Conservation (phyloP, 2,329 filamentous ascomycete genomes). For the Curvularia eragrostidis region DNA sequence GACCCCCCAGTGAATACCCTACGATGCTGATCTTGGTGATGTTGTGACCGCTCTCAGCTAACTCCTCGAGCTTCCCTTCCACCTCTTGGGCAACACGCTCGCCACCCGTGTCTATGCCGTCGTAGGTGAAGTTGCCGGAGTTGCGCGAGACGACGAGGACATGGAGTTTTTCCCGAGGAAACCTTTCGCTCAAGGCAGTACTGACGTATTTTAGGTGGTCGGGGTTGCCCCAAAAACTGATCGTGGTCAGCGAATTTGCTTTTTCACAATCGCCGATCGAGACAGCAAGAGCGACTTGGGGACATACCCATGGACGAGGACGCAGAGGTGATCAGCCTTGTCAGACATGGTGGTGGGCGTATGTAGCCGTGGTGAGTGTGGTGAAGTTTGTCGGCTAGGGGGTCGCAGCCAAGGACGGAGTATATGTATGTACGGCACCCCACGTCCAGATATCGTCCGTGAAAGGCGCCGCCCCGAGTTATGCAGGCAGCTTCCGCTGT, state of each 20-base stretch:
- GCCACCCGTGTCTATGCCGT: constrained; percentile 72
- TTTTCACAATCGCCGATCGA: constrained; percentile 4
- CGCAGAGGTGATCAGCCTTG: constrained; percentile 71
- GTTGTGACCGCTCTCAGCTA: constrained; percentile 68
- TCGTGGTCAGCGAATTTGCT: constrained; percentile 20
- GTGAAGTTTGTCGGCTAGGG: constrained; percentile 2
- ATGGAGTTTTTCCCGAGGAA: constrained; percentile 69
- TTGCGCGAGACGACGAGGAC: constrained; percentile 77
- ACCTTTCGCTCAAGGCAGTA: constrained; percentile 66
- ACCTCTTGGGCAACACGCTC: constrained; percentile 70
- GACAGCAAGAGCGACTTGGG: constrained; percentile 4
- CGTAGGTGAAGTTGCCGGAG: constrained; percentile 71
- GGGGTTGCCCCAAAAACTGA: constrained; percentile 80
- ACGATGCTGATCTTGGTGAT: constrained; percentile 85
- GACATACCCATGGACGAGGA: constrained; percentile 76
- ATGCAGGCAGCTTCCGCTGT: constrained; percentile 10
- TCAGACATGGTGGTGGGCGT: constrained; percentile 14
- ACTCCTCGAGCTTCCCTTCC: constrained; percentile 62
- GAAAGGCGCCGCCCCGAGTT: constrained; percentile 17
- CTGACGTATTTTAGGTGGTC: constrained; percentile 73
- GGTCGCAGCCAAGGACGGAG: constrained; percentile 13
- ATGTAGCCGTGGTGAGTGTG: constrained; percentile 25
- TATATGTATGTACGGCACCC: constrained; percentile 21
- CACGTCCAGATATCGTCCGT: constrained; percentile 30
- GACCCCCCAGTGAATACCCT: constrained; percentile 87